Base-by-base conservation (phyloP, 1,284 basidiomycete genomes). In the Peniophora sp. region DNA sequence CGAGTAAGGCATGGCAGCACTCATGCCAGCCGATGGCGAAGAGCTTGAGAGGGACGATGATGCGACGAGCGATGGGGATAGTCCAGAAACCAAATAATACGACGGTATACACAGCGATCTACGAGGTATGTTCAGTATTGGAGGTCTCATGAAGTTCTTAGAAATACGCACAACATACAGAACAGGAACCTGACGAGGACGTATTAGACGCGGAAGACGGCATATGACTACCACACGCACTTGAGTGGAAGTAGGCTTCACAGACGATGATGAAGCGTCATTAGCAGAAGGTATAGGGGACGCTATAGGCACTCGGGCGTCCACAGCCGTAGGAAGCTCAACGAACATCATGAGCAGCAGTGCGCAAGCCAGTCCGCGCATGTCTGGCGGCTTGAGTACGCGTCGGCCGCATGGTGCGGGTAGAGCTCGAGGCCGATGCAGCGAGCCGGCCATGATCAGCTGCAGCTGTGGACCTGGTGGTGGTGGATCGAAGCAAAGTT, bases 1-100 rank as follows among this genome's bases (percentile, higher is more conserved):
- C 88, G 47, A 80, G 77, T 50, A 75, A 71, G 62, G 89, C 85
- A 63, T 91, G 88, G 61, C 84, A 91, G n/a, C 90, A 70, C 61
- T 91, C 88, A 61, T 91, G 88, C 78, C 79, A 87, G 37, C 88
- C 88, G 55, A 91, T 89, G 48, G 87, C 87, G 60, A 91, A 84
- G 23, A 91, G 70, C 64, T 91, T 91, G 57, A 91, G 72, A 6
- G 88, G 88, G 59, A 80, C 88, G 59, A 90, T 88, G 65, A 87
- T 59, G 57, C 80, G 76, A 50, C 87, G 74, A 36, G 83, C 80
- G 52, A 83, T 78, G 9, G 88, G 87, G 48, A 89, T 84, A 63
- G 84, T 88, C 87, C 87, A 89, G 55, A 87, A 72, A 20, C 83
- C 87, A 58, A 89, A 88, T 54, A 88, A 87, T 55, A 90, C 77